Evolutionary conservation across 2,329 filamentous ascomycete genomes (phyloP), one percentile per base, ranked within the genome.

Genomic region (Fusarium transvaalense): DNA sequence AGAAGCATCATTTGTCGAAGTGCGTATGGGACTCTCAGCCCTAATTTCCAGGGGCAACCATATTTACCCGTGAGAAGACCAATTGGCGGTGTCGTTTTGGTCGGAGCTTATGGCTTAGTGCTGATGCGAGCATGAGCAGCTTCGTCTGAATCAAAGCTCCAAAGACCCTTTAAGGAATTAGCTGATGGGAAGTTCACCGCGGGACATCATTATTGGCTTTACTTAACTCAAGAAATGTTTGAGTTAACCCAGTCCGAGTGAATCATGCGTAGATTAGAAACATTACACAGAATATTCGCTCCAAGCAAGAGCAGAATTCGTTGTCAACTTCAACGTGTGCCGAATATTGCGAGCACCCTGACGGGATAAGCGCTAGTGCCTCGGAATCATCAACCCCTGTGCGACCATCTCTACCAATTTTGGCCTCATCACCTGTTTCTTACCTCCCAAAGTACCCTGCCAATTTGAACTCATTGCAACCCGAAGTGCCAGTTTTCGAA

Each of bases 371-470:
- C 60, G 12, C 60, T 63, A 63, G 21, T 54, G 42, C 58, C 27
- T 63, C 60, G 47, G 38, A 34, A 35, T 32, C 10, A 31, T 46
- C n/a, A 31, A 56, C 37, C 60, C 50, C 29, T 48, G 32, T 10
- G 15, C 32, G 63, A 41, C 32, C 50, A 57, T 48, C 42, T 47
- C 57, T 63, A 25, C 60, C 23, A 56, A 63, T 50, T 57, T 35
- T 48, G 41, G 59, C 32, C 15, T 19, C 27, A 39, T 50, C 37
- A 34, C 21, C 42, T 45, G 29, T 31, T 61, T 46, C 21, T 61
- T 14, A 32, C 38, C 32, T 35, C 52, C 59, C 39, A 61, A 46
- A 60, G 35, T 61, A 32, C 58, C 35, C 58, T 23, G 15, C n/a
- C 21, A 61, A 43, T 46, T 35, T 46, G 45, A 39, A 34, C 39